Evolutionary conservation across 345 rosid species (phyloP), one percentile per base, ranked within the genome.

Genomic region (Garcia nutans): DNA sequence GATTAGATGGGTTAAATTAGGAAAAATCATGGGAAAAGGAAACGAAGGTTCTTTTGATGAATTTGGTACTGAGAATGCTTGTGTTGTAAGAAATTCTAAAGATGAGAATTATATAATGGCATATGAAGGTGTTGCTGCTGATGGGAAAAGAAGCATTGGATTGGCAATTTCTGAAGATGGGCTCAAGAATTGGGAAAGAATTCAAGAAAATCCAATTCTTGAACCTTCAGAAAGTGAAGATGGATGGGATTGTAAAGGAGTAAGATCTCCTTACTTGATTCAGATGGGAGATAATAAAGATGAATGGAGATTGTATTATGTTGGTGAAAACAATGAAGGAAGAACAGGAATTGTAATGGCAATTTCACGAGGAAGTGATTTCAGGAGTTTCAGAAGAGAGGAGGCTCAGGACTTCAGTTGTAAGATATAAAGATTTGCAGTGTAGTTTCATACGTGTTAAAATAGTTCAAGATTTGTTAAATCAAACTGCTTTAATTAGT

Each of bases 291-390:
- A 89, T 10, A 86, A 82, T n/a, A 80, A 62, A 70, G 90, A 88
- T 76, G 86, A 85, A 62, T 90, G 95, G 96, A 85, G 97, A 66
- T 73, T 90, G 87, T 92, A 90, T 73, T 94, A 87, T 70, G 88
- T 77, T 73, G 97, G 96, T 16, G 42, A 84, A 65, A 90, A 91
- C 16, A 74, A 82, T 22, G 82, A 81, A 23, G 91, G 94, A 74
- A 89, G 82, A 79, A 85, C 87, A 57, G 93, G 91, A 72, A 90
- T 92, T 44, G 96, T 96, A 9, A 82, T 92, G 78, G 94, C 91
- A 19, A 82, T 86, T 6, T 92, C 91, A 31, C 75, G 79, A 31
- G 93, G 90, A 3, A 84, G 44, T 74, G 83, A 84, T 47, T n/a
- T 85, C 37, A 82, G 83, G 68, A 82, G 64, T 72, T 88, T 93